Evolutionary conservation across 805 yeast species (phyloP).

Genomic region (Yamadazyma philogaea): DNA sequence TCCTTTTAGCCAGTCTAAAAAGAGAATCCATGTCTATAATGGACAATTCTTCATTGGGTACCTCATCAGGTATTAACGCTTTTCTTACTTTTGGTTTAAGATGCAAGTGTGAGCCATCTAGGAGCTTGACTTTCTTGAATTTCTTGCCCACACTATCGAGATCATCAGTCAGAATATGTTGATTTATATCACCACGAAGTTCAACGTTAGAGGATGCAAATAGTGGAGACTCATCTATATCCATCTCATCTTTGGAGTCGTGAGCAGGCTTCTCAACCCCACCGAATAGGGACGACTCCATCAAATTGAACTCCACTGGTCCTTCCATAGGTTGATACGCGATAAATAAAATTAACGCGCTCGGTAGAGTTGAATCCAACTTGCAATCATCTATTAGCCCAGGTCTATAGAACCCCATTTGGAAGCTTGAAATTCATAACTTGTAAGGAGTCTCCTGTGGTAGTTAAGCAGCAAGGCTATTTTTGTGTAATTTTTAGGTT

Average conservation of each 20-base stretch:
- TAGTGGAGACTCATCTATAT: not conserved
- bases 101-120: conserved; percentile 18
- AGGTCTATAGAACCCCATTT: no score
- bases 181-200: not conserved
- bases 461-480: no score
- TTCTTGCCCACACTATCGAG: conserved; percentile 1
- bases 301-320: conserved; percentile 2
- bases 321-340: conserved; percentile 8
- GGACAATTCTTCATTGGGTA: conserved; percentile 10
- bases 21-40: conserved; percentile 19
- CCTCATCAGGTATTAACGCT: not conserved
- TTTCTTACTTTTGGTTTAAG: conserved; percentile 13
- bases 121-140: conserved; percentile 18
- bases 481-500: no score
- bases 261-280: not conserved
- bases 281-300: conserved; percentile 5
- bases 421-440: no score
- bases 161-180: not conserved
- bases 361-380: not conserved
- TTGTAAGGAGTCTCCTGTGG: no score
- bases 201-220: not conserved
- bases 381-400: not conserved
- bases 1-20: conserved; percentile 20
- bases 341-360: conserved; percentile 4
- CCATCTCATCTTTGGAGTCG: not conserved